Evolutionary conservation across 129 eudicot genomes (phyloP).

Genomic region (Flaveria trinervia): DNA sequence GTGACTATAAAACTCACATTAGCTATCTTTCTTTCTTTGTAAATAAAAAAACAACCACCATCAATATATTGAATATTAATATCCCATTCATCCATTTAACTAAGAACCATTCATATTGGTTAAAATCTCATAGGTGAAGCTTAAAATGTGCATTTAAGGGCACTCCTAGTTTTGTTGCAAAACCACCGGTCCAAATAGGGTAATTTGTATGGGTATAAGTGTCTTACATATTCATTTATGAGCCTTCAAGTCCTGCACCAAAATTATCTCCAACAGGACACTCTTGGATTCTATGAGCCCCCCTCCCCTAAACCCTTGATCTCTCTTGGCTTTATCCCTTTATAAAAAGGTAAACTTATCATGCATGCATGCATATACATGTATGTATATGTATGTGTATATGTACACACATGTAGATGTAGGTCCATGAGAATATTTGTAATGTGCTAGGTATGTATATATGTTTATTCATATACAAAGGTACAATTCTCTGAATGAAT

Average conservation of each 20-base stretch:
- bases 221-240: slow-evolving; percentile 25
- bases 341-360: slow-evolving; percentile 34
- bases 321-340: slow-evolving; percentile 45
- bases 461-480: not conserved
- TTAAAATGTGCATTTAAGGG: slow-evolving; percentile 19
- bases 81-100: not conserved
- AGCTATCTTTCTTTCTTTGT: not conserved
- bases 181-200: slow-evolving; percentile 29
- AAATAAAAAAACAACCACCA: not conserved
- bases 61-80: not conserved
- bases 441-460: not conserved
- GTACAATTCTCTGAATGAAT: not conserved
- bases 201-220: slow-evolving; percentile 30
- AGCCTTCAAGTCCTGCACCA: slow-evolving; percentile 18
- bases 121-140: slow-evolving; percentile 10
- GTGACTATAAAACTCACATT: not conserved
- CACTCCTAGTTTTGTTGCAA: slow-evolving; percentile 19
- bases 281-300: slow-evolving; percentile 41
- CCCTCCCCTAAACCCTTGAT: slow-evolving; percentile 41
- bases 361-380: not conserved
- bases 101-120: not conserved
- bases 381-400: no score
- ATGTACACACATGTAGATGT: not conserved
- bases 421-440: not conserved
- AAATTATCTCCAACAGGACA: slow-evolving; percentile 37